Base-by-base conservation (phyloP, 164 flowering plant genomes). In the Sextonia rubra region DNA sequence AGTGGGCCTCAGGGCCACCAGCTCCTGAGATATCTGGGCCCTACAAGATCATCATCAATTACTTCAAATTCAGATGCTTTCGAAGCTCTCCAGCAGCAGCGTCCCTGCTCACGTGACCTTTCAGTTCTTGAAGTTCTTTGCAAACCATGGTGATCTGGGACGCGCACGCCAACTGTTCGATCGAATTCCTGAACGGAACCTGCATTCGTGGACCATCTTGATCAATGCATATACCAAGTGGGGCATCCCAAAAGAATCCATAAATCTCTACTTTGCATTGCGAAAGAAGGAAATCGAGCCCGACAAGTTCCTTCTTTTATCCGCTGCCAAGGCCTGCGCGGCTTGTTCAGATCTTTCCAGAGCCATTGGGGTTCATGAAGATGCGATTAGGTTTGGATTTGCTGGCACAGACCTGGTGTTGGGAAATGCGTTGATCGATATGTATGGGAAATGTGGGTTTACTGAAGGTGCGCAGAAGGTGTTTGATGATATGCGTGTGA, bases 251-350 rank as follows among this genome's bases (percentile, higher is more conserved):
- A 73, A 70, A 25, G 85, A 88, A 74, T 82, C 88, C 4, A 23
- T 81, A 18, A 49, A 80, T 15, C 75, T 84, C 17, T 88, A 86
- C 61, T 4, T 65, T 0, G 47, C 72, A 18, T 63, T 84, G 32
- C 71, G 76, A 27, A 52, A 47, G 3, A 70, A 75, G 56, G 73
- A 72, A 2, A 60, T 80, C 6, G 24, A 68, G 3, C 90, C 85
- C 2, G 86, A 88, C 78, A 83, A 72, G 69, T 73, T 85, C 26
- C 69, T 83, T 29, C 60, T 86, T 11, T 66, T 85, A 37, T 78
- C 89, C 0, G 86, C 74, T 12, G 85, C 77, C 3, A 88, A 81
- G 79, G 90, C 90, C 1, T 88, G 91, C 75, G 84, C 85, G 11
- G 60, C 55, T 7, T 78, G 66, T 15, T 61, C 72, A 20, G 85